Evolutionary conservation across 129 eudicot species (phyloP).

Genomic region (carrot (Daucus carota)): DNA sequence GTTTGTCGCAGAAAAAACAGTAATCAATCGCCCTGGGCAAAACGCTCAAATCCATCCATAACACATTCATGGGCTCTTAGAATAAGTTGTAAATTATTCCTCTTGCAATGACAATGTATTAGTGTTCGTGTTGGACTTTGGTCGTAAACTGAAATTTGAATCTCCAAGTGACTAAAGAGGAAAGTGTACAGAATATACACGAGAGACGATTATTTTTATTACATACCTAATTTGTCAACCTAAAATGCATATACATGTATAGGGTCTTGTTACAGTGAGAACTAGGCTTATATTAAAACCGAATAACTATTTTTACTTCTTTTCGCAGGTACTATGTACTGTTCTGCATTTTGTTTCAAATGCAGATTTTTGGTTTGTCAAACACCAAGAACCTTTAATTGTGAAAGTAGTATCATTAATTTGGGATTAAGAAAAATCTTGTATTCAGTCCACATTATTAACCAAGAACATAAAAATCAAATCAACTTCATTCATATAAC

Average conservation of each 20-base stretch:
- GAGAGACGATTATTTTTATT: too few species aligned
- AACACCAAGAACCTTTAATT: background rate
- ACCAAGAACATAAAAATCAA: background rate
- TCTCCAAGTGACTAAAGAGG: too few species aligned
- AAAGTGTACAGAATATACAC: too few species aligned
- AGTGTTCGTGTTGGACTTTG: background rate
- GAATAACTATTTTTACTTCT: too few species aligned
- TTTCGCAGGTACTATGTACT: too few species aligned
- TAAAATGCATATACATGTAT: too few species aligned
- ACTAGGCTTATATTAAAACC: too few species aligned
- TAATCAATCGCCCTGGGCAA: constrained; percentile 90
- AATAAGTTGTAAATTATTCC: constrained; percentile 77
- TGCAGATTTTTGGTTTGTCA: too few species aligned
- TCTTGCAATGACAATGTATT: constrained; percentile 40
- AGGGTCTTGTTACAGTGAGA: too few species aligned
- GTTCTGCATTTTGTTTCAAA: too few species aligned
- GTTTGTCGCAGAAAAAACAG: constrained; percentile 95
- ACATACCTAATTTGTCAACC: too few species aligned
- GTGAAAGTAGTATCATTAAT: background rate
- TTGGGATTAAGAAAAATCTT: background rate
- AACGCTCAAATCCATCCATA: constrained; percentile 93
- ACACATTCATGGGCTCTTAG: constrained; percentile 97
- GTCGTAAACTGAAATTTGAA: too few species aligned
- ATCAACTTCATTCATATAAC: background rate
- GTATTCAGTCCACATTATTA: background rate